Evolutionary conservation across 2,329 filamentous ascomycete species (phyloP).

Genomic region (Penicillium sp.): DNA sequence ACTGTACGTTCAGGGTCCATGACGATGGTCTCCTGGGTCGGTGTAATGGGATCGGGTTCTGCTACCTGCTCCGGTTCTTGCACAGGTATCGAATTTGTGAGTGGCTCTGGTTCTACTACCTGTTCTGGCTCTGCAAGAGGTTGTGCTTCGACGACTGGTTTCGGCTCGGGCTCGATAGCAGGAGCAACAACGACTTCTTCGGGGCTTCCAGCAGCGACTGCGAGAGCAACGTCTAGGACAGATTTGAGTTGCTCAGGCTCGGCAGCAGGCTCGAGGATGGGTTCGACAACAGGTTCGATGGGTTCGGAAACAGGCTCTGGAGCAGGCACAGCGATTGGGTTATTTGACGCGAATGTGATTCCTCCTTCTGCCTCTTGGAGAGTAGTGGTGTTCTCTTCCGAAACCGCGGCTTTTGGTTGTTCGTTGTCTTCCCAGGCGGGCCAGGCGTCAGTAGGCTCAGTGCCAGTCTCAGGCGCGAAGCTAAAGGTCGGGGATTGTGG

Average conservation of each 20-base stretch:
- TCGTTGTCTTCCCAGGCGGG: constrained; percentile 12
- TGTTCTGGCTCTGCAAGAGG: not conserved
- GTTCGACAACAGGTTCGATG: constrained; percentile 6
- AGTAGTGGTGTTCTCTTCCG: not conserved
- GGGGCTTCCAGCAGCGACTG: not conserved
- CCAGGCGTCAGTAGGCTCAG: constrained; percentile 1
- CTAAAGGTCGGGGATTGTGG: constrained; percentile 30
- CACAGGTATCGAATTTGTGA: not conserved
- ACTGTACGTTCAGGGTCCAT: constrained; percentile 13
- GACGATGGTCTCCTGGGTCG: not conserved
- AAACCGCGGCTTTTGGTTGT: not conserved
- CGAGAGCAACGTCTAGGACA: constrained; percentile 15
- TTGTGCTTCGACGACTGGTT: constrained; percentile 6
- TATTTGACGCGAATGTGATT: not conserved
- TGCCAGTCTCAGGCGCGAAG: constrained; percentile 11
- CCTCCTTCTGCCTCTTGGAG: not conserved
- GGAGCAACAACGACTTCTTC: constrained; percentile 18
- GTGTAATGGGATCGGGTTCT: not conserved
- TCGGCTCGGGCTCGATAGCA: constrained; percentile 15
- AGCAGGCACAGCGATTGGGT: not conserved
- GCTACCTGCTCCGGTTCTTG: not conserved
- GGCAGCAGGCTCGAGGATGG: constrained; percentile 1
- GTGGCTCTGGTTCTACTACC: not conserved
- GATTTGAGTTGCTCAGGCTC: constrained; percentile 20
- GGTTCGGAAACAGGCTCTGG: not conserved